phyloP scores from a whole-genome alignment of 2,329 filamentous ascomycete genomes.

The Sporothrix pseudoabietina region DNA sequence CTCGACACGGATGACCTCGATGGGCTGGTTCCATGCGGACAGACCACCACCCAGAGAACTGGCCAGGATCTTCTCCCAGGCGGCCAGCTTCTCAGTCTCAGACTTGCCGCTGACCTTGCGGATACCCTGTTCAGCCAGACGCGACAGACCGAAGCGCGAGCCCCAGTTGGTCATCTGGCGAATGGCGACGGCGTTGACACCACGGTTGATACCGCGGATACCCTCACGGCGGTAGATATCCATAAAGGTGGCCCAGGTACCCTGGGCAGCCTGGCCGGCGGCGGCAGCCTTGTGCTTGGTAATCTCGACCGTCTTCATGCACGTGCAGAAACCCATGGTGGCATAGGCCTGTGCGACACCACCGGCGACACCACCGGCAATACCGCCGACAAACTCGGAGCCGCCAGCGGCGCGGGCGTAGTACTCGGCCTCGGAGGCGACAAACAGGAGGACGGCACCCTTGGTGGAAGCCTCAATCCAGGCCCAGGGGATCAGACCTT shows the following conservation, averaged over 20 bases:
- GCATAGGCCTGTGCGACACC: constrained; percentile 98
- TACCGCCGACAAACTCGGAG: constrained; percentile 83
- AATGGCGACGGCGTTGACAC: constrained; percentile 97
- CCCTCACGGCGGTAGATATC: constrained; percentile 94
- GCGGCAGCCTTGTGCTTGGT: constrained; percentile 95
- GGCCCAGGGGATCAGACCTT: constrained; percentile 98
- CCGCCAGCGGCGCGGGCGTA: constrained; percentile 83
- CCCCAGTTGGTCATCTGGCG: constrained; percentile 99
- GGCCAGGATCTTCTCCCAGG: constrained; percentile 85
- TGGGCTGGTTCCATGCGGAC: constrained; percentile 98
- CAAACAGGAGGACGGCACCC: constrained; percentile 97
- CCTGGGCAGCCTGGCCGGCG: constrained; percentile 77
- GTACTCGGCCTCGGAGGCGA: constrained; percentile 97
- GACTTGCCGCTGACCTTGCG: constrained; percentile 77
- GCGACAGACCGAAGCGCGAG: constrained; percentile 88
- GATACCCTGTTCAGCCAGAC: constrained; percentile 88
- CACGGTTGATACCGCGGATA: constrained; percentile 94
- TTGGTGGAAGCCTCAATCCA: constrained; percentile 99
- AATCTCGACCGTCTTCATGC: constrained; percentile 99
- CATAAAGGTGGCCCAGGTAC: constrained; percentile 94
- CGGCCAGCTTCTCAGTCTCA: constrained; percentile 73
- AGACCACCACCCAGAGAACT: constrained; percentile 88
- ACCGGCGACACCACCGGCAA: constrained; percentile 86
- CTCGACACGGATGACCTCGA: constrained; percentile 98
- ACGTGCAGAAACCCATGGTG: constrained; percentile 99